Evolutionary conservation across 1,139 yeast genomes (phyloP).

Genomic region (Scheffersomyces lignicola): DNA sequence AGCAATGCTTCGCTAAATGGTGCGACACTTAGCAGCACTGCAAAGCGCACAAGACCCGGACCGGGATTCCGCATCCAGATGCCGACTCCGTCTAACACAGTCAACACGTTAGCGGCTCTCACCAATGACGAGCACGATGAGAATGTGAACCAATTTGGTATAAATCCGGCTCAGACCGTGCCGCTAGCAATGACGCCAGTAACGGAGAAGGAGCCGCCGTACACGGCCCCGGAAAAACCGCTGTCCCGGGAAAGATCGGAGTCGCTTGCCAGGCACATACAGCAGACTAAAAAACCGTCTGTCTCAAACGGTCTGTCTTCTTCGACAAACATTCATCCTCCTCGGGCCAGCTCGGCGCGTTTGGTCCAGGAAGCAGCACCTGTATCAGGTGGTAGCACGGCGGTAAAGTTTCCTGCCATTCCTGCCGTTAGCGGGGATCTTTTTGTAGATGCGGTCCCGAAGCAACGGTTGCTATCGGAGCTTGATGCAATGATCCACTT

Average conservation of each 20-base stretch:
- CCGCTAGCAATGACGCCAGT: slow-evolving; percentile 79
- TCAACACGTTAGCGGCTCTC: slow-evolving; percentile 36
- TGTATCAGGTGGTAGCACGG: not conserved
- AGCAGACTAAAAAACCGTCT: slow-evolving; percentile 6
- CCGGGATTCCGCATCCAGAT: slow-evolving; percentile 49
- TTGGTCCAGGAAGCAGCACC: not conserved
- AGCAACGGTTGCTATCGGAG: slow-evolving; percentile 35
- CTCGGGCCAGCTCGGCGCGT: not conserved
- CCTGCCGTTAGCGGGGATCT: slow-evolving; percentile 41
- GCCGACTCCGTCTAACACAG: slow-evolving; percentile 45
- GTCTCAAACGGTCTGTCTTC: slow-evolving; percentile 11
- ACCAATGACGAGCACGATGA: slow-evolving; percentile 32
- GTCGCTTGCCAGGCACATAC: slow-evolving; percentile 11
- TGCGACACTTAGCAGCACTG: not conserved
- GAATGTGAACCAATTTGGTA: slow-evolving; percentile 65
- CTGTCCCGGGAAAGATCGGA: slow-evolving; percentile 20
- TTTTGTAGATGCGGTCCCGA: slow-evolving; percentile 40
- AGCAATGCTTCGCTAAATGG: not conserved
- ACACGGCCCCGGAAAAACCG: slow-evolving; percentile 11
- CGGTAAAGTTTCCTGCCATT: slow-evolving; percentile 33
- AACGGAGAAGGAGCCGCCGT: slow-evolving; percentile 50
- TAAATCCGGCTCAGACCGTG: slow-evolving; percentile 50
- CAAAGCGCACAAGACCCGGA: slow-evolving; percentile 23
- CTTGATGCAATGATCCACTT: slow-evolving; percentile 40
- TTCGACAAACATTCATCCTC: not conserved